Base-by-base conservation (phyloP, 2,329 filamentous ascomycete species). In the Didymella exigua region DNA sequence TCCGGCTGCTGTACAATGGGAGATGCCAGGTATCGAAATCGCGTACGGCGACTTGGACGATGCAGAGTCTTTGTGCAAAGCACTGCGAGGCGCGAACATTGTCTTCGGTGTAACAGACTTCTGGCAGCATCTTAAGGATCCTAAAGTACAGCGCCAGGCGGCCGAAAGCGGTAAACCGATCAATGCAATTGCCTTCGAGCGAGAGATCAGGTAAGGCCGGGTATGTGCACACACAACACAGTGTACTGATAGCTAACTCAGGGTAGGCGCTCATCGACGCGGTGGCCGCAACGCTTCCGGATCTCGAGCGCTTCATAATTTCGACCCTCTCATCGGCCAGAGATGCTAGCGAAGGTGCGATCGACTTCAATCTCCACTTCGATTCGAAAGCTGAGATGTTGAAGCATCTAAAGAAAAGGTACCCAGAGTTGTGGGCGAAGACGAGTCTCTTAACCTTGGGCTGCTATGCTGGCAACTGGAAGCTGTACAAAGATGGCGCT, bases 281-380 rank as follows among this genome's bases (percentile, higher is more conserved):
- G 1, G 79, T 77, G 0, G 68, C 72, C 1, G 58, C 67, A 7
- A 75, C 62, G 0, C 8, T 63, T 0, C 70, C 62, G 4, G 51
- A 73, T 0, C 67, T 82, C 1, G 63, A 78, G 40, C 76, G 77
- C 36, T 80, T 76, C 55, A 65, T 81, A 31, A 76, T 78, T 70
- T 76, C 72, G 16, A 80, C 78, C 1, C 65, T 81, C 10, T 76
- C 75, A 1, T 67, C 74, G 14, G 58, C 67, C 4, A 56, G 49
- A 18, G 59, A 57, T 13, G 65, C 74, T 21, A 73, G 69, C 6
- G 56, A 63, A 1, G 77, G 77, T 1, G 71, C 70, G 36, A 59
- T 47, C 23, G 63, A 23, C 60, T 78, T 62, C 30, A 63, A 68
- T 1, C 70, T 75, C 2, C 78, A 81, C 53, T 79, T 78, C 46